A percentile compares a stretch with the other conserved stretches of the same genome.
These are phyloP conservation scores for Penicillium concentricum DNA, from an alignment of 2,329 filamentous ascomycete species.

Conservation along the genomic window DNA sequence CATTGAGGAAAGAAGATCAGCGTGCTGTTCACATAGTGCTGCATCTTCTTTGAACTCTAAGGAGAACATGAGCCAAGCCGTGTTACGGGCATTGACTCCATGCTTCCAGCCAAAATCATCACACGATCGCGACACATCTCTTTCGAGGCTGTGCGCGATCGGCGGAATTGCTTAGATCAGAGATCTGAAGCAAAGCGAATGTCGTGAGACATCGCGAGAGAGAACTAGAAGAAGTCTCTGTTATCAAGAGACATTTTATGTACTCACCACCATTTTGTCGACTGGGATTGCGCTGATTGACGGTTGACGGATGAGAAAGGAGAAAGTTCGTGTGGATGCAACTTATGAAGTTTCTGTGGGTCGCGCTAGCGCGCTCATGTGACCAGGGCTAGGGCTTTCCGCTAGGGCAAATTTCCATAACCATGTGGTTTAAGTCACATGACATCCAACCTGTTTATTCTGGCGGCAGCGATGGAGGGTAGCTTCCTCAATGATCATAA, in stretches of 20 bases:
- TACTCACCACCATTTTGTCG: constrained; percentile 63
- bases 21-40: constrained; percentile 70
- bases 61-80: constrained; percentile 58
- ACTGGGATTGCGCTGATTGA: constrained; percentile 51
- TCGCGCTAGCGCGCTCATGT: constrained; percentile 32
- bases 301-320: constrained; percentile 42
- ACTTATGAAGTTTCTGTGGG: constrained; percentile 34
- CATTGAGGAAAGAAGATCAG: constrained; percentile 99
- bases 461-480: not conserved
- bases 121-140: constrained; percentile 34
- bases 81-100: constrained; percentile 53
- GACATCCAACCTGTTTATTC: not conserved
- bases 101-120: constrained; percentile 57
- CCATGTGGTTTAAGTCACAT: not conserved
- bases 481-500: not conserved
- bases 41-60: constrained; percentile 90
- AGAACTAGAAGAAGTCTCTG: constrained; percentile 24
- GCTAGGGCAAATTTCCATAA: not conserved
- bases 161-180: constrained; percentile 40
- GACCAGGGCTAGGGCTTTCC: constrained; percentile 22
- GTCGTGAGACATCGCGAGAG: constrained; percentile 22
- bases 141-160: constrained; percentile 31
- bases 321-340: constrained; percentile 23
- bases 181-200: constrained; percentile 30
- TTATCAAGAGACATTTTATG: constrained; percentile 42